Percentiles rank a stretch among this genome's conserved stretches.
Evolutionary conservation across 148 eudicot genomes (phyloP).

Genomic region (Diospyros lotus): DNA sequence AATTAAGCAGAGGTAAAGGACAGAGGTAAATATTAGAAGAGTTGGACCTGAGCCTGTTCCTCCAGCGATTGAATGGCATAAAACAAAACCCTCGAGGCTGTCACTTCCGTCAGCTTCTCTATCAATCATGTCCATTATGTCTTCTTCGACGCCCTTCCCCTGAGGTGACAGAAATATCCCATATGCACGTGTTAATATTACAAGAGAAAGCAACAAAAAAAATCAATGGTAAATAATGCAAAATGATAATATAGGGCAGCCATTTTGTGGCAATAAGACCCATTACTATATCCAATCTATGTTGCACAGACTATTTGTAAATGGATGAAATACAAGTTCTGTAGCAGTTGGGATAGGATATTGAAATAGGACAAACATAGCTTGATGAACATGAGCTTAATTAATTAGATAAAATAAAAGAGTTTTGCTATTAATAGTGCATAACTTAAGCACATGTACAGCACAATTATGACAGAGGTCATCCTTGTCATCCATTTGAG

Average conservation of each 20-base stretch:
- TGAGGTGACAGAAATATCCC: constrained; percentile 25
- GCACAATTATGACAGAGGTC: not conserved
- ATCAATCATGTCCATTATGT: constrained; percentile 99
- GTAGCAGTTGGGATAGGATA: not conserved
- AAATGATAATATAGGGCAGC: not conserved
- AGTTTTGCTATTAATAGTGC: too few relatives aligned
- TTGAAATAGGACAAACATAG: not conserved
- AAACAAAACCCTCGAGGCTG: constrained; percentile 98
- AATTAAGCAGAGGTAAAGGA: not conserved
- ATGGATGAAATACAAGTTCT: not conserved
- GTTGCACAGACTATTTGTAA: not conserved
- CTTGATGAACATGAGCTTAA: not conserved
- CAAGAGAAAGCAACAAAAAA: too few relatives aligned
- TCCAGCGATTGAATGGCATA: constrained; percentile 99
- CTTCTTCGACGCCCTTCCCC: constrained; percentile 96
- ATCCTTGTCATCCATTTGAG: too few relatives aligned
- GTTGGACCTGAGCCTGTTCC: constrained; percentile 94
- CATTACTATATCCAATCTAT: too few relatives aligned
- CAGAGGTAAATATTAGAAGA: not conserved
- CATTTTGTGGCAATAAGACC: not conserved
- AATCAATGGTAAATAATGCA: too few relatives aligned
- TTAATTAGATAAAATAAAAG: not conserved
- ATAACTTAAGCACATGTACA: not conserved
- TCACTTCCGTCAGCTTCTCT: constrained; percentile 99
- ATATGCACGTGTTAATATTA: too few relatives aligned